Percentiles rank a stretch among this genome's conserved stretches.
Evolutionary conservation across 495 filamentous ascomycete species (phyloP).

Genomic region (Talaromyces nanjingensis): DNA sequence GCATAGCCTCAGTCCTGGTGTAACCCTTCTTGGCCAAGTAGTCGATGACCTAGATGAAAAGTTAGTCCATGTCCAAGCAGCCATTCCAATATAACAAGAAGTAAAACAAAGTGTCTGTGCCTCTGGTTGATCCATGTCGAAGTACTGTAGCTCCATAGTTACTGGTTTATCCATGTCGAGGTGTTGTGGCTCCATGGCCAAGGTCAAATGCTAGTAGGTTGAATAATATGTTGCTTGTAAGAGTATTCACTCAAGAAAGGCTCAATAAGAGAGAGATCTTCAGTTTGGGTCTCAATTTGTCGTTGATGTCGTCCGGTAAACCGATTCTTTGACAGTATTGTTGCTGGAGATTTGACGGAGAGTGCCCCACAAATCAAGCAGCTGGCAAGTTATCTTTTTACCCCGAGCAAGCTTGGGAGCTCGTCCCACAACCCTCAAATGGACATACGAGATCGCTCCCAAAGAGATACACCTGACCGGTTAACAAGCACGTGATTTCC

Average conservation of each 20-base stretch:
- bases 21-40: conserved; percentile 96
- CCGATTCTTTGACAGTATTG: neutral
- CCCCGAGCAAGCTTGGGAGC: too few species aligned
- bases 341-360: neutral
- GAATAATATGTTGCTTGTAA: neutral
- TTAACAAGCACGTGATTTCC: neutral
- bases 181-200: neutral
- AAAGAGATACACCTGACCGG: neutral
- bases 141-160: neutral
- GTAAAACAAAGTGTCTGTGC: conserved; percentile 6
- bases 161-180: neutral
- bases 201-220: neutral
- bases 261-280: neutral
- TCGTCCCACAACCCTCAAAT: neutral
- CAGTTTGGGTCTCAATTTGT: neutral
- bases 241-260: neutral
- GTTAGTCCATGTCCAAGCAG: conserved; percentile 4
- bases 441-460: neutral
- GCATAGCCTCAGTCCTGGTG: conserved; percentile 83
- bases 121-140: neutral
- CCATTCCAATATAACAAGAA: neutral
- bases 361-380: neutral
- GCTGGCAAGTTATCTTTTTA: neutral
- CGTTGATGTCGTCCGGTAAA: neutral
- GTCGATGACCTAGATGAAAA: conserved; percentile 69